Evolutionary conservation across 2,329 filamentous ascomycete genomes (phyloP).

Genomic region (Pseudogymnoascus sp.): DNA sequence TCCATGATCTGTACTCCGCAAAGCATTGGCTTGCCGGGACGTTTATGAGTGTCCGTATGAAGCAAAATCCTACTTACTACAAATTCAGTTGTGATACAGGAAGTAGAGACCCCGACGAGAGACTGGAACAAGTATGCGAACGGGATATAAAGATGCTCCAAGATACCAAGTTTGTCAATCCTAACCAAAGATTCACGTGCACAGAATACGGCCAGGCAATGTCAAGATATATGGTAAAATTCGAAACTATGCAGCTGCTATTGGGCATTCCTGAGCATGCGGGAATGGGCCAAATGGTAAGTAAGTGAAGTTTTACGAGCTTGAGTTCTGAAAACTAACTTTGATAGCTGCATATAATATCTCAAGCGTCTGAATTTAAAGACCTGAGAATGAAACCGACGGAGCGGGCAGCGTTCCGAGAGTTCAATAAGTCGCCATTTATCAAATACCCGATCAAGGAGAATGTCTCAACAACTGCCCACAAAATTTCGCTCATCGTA

Average conservation of each 20-base stretch:
- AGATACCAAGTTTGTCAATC: slow-evolving; percentile 47
- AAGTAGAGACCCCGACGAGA: slow-evolving; percentile 47
- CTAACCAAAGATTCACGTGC: slow-evolving; percentile 41
- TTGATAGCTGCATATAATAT: slow-evolving; percentile 53
- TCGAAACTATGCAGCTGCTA: slow-evolving; percentile 68
- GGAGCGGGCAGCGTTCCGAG: slow-evolving; percentile 62
- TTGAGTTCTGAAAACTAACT: not conserved
- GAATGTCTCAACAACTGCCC: slow-evolving; percentile 52
- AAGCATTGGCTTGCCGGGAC: slow-evolving; percentile 68
- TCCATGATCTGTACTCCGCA: slow-evolving; percentile 55
- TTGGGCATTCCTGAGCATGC: slow-evolving; percentile 52
- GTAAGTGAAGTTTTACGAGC: slow-evolving; percentile 38
- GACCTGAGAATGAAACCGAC: slow-evolving; percentile 61
- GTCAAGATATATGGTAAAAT: slow-evolving; percentile 73
- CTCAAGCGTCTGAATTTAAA: slow-evolving; percentile 62
- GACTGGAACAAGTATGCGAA: slow-evolving; percentile 61
- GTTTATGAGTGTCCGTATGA: slow-evolving; percentile 67
- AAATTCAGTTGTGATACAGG: slow-evolving; percentile 46
- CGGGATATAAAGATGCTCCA: slow-evolving; percentile 58
- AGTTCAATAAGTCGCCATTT: slow-evolving; percentile 58
- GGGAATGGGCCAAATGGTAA: slow-evolving; percentile 59
- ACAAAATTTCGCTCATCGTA: slow-evolving; percentile 72
- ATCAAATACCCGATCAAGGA: slow-evolving; percentile 66
- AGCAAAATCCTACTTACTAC: slow-evolving; percentile 63
- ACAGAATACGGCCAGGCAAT: slow-evolving; percentile 72